Evolutionary conservation across 192 early-diverging fungal species (phyloP).

Genomic region (Radiomyces spectabilis): DNA sequence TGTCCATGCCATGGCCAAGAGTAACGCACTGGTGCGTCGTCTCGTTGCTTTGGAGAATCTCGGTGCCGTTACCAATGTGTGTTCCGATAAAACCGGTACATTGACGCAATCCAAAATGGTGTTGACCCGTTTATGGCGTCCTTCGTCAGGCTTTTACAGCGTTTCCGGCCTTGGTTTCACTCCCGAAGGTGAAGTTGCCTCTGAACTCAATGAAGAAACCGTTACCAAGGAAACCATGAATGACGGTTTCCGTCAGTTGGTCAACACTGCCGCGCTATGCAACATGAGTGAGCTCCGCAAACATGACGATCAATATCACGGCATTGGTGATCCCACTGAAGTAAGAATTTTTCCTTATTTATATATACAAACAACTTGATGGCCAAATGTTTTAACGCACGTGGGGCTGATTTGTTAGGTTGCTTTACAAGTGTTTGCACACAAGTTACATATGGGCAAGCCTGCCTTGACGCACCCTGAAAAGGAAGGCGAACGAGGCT

Average conservation of each 20-base stretch:
- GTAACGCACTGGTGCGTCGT: conserved; percentile 85
- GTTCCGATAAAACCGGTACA: conserved; percentile 94
- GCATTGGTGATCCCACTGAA: conserved; percentile 82
- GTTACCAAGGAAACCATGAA: conserved; percentile 35
- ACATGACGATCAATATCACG: conserved; percentile 20
- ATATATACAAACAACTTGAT: too few relatives aligned
- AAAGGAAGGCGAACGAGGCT: conserved; percentile 32
- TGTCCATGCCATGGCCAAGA: conserved; percentile 78
- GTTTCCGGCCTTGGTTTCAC: conserved; percentile 58
- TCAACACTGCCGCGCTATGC: conserved; percentile 67
- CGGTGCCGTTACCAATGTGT: conserved; percentile 90
- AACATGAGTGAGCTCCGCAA: conserved; percentile 75
- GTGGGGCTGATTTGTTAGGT: too few relatives aligned
- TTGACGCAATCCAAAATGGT: conserved; percentile 96
- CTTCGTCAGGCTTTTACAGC: conserved; percentile 58
- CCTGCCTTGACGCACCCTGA: conserved; percentile 45
- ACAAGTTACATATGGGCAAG: conserved; percentile 71
- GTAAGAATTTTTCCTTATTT: too few relatives aligned
- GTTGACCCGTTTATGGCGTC: conserved; percentile 74
- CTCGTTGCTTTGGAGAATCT: conserved; percentile 82
- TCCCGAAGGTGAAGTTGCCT: conserved; percentile 45
- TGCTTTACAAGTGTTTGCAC: conserved; percentile 80
- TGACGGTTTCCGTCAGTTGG: conserved; percentile 35
- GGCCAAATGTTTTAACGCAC: too few relatives aligned
- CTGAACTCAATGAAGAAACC: conserved; percentile 6